These are phyloP conservation scores for Hevea brasiliensis DNA, from an alignment of 345 rosid genomes.

Conservation along the genomic window DNA sequence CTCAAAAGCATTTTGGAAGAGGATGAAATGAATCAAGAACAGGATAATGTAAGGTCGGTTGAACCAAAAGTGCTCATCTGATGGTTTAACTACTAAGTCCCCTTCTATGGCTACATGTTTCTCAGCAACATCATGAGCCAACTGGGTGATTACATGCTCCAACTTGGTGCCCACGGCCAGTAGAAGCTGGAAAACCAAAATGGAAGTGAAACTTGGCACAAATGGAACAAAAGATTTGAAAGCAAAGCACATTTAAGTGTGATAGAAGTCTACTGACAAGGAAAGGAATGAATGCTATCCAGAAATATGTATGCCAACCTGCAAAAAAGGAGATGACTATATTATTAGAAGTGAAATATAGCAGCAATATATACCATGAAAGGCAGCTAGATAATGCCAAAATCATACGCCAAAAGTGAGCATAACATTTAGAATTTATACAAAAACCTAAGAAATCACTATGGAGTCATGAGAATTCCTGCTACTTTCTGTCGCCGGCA, in stretches of 20 bases:
- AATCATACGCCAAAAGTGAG: background rate
- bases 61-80: constrained; percentile 85
- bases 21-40: constrained; percentile 71
- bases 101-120: constrained; percentile 36
- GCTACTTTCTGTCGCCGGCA: background rate
- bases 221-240: background rate
- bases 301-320: constrained; percentile 90
- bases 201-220: background rate
- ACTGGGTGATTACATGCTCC: constrained; percentile 62
- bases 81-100: constrained; percentile 52
- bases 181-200: constrained; percentile 49
- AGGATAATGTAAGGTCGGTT: constrained; percentile 46
- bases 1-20: constrained; percentile 84
- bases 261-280: constrained; percentile 46
- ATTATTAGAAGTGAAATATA: background rate
- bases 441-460: background rate
- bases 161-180: constrained; percentile 85
- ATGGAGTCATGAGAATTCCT: background rate
- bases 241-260: background rate
- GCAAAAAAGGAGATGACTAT: constrained; percentile 16
- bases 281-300: constrained; percentile 83
- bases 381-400: background rate
- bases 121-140: constrained; percentile 56
- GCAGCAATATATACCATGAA: background rate
- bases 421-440: background rate